Percentiles rank a stretch among this genome's conserved stretches.
phyloP scores from a whole-genome alignment of 2,329 filamentous ascomycete genomes.

The Acephala macrosclerotiorum region DNA sequence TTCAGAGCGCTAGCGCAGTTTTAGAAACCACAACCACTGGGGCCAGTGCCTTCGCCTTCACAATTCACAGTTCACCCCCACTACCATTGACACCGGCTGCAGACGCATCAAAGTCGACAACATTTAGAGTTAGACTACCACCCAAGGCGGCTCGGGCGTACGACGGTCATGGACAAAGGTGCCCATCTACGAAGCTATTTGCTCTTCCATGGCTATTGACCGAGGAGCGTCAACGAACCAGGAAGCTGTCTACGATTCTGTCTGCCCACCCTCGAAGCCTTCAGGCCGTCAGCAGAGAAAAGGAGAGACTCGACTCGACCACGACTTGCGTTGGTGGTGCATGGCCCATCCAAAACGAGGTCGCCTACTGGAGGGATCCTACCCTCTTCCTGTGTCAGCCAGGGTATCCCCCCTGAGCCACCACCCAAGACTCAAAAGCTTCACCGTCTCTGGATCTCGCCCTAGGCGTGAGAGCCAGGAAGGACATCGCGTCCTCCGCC shows the following conservation, averaged over 20 bases:
- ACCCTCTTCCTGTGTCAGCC: conserved; percentile 17
- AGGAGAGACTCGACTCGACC: conserved; percentile 19
- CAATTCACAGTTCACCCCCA: no score
- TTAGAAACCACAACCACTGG: no score
- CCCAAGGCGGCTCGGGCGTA: not conserved
- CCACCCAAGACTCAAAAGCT: no score
- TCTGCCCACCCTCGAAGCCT: not conserved
- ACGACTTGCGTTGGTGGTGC: conserved; percentile 21
- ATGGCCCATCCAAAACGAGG: conserved; percentile 18
- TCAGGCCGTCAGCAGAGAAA: conserved; percentile 10
- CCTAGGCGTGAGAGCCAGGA: not conserved
- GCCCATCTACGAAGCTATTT: not conserved
- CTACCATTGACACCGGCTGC: no score
- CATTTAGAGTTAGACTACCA: no score
- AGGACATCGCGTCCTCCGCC: conserved; percentile 3
- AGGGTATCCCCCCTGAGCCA: conserved; percentile 29
- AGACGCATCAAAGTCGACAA: not conserved
- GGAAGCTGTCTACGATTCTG: not conserved
- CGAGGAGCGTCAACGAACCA: conserved; percentile 1
- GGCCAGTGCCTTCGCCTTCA: no score
- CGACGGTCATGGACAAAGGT: not conserved
- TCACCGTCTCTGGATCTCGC: no score
- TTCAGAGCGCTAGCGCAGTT: conserved; percentile 7
- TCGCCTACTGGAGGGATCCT: conserved; percentile 26
- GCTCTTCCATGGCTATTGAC: not conserved